Evolutionary conservation across 768 basidiomycete species (phyloP).

Genomic region (Phanerodontia chrysosporium): DNA sequence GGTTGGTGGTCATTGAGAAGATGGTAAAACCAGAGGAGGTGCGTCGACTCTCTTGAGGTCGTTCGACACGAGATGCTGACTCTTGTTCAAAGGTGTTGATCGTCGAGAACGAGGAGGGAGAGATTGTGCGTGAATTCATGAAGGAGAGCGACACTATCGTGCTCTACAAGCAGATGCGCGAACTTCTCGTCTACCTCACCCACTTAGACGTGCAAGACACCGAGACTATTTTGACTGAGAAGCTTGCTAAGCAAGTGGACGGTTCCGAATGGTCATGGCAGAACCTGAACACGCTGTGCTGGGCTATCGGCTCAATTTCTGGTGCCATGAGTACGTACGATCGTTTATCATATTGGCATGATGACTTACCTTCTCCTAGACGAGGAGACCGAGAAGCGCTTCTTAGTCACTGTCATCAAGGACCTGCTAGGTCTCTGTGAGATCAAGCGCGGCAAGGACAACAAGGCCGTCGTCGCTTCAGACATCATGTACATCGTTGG

Average conservation of each 20-base stretch:
- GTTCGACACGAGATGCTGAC: background rate
- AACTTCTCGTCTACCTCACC: slow-evolving; percentile 94
- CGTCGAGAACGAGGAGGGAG: slow-evolving; percentile 98
- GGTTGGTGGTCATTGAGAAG: slow-evolving; percentile 93
- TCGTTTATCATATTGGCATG: background rate
- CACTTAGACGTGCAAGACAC: slow-evolving; percentile 96
- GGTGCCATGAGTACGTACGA: slow-evolving; percentile 90
- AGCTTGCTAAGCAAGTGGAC: slow-evolving; percentile 94
- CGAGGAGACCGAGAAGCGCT: slow-evolving; percentile 98
- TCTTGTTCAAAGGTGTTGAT: slow-evolving; percentile 71
- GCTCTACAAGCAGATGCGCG: slow-evolving; percentile 97
- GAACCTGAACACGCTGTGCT: slow-evolving; percentile 97
- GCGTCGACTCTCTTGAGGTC: slow-evolving; percentile 19
- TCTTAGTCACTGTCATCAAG: slow-evolving; percentile 98
- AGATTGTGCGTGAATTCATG: slow-evolving; percentile 99
- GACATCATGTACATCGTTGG: slow-evolving; percentile 99
- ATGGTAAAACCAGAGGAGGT: slow-evolving; percentile 99
- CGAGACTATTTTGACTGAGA: slow-evolving; percentile 96
- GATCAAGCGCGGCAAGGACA: slow-evolving; percentile 98
- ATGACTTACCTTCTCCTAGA: slow-evolving; percentile 42
- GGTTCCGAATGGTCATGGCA: slow-evolving; percentile 99
- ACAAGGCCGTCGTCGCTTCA: slow-evolving; percentile 97
- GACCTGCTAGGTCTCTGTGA: slow-evolving; percentile 96
- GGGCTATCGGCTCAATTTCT: slow-evolving; percentile 99
- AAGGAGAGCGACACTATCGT: slow-evolving; percentile 98